phyloP scores from a whole-genome alignment of 176 grass and related monocot species.

The Typha latifolia region DNA sequence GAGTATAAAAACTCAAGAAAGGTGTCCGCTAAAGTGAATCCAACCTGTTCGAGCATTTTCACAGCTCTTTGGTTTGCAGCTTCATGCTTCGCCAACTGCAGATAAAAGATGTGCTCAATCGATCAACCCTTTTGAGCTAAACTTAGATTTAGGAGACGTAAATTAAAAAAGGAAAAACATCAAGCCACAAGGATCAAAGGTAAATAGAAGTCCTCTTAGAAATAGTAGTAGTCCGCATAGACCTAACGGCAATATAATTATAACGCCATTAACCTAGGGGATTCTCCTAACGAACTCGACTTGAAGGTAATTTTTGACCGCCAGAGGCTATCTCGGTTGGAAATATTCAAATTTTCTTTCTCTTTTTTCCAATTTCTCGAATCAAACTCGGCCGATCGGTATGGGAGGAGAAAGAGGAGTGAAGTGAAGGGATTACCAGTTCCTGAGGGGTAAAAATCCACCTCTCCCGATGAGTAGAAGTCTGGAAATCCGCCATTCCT shows the following conservation, averaged over 20 bases:
- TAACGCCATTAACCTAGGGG: neutral
- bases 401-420: neutral
- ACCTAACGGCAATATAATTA: neutral
- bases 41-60: conserved; percentile 57
- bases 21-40: neutral
- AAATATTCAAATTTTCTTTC: neutral
- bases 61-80: conserved; percentile 45
- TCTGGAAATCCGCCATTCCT: conserved; percentile 73
- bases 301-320: neutral
- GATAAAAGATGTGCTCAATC: conserved; percentile 8
- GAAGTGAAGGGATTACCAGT: conserved; percentile 32
- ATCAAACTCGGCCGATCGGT: neutral
- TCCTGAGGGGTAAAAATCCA: conserved; percentile 85
- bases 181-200: neutral
- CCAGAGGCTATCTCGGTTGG: neutral
- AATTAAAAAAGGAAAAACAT: neutral
- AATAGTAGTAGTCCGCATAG: neutral
- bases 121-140: neutral
- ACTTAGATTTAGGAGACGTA: conserved; percentile 4
- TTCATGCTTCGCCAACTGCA: conserved; percentile 45
- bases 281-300: neutral
- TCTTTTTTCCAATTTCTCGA: neutral
- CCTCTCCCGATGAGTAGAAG: conserved; percentile 63
- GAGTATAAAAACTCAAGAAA: neutral
- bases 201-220: neutral